Conservation (phyloP, 2,329 filamentous ascomycete genomes). For the Ceratocystis papillata region DNA sequence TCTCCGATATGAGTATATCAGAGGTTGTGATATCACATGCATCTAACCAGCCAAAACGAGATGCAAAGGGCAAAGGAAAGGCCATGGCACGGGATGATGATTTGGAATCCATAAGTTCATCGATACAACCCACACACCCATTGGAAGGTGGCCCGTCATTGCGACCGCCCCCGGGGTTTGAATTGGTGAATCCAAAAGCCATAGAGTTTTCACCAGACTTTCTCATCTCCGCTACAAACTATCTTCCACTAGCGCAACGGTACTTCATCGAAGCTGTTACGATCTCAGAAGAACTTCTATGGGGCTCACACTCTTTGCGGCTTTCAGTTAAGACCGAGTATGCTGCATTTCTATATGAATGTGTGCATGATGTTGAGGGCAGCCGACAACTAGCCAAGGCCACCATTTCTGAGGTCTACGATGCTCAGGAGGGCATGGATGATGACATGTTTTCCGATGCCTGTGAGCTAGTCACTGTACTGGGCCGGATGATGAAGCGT, state of each 20-base stretch:
- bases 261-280: slow-evolving; percentile 69
- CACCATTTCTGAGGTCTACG: slow-evolving; percentile 83
- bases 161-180: slow-evolving; percentile 46
- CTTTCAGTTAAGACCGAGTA: slow-evolving; percentile 88
- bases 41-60: slow-evolving; percentile 32
- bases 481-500: slow-evolving; percentile 82
- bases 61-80: slow-evolving; percentile 40
- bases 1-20: slow-evolving; percentile 50
- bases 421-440: slow-evolving; percentile 82
- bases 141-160: slow-evolving; percentile 49
- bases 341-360: slow-evolving; percentile 87
- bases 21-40: slow-evolving; percentile 31
- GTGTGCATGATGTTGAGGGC: slow-evolving; percentile 66
- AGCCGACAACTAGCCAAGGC: slow-evolving; percentile 68
- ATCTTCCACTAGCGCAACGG: slow-evolving; percentile 67
- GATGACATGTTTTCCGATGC: slow-evolving; percentile 93
- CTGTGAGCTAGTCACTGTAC: slow-evolving; percentile 71
- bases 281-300: slow-evolving; percentile 64
- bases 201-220: slow-evolving; percentile 41
- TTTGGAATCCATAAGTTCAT: slow-evolving; percentile 36
- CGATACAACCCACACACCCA: slow-evolving; percentile 40
- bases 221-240: slow-evolving; percentile 67
- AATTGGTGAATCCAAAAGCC: slow-evolving; percentile 30
- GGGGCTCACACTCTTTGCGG: slow-evolving; percentile 79
- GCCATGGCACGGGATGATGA: slow-evolving; percentile 35